Conservation (phyloP, 495 filamentous ascomycete species). For the Baudoinia panamericana region DNA sequence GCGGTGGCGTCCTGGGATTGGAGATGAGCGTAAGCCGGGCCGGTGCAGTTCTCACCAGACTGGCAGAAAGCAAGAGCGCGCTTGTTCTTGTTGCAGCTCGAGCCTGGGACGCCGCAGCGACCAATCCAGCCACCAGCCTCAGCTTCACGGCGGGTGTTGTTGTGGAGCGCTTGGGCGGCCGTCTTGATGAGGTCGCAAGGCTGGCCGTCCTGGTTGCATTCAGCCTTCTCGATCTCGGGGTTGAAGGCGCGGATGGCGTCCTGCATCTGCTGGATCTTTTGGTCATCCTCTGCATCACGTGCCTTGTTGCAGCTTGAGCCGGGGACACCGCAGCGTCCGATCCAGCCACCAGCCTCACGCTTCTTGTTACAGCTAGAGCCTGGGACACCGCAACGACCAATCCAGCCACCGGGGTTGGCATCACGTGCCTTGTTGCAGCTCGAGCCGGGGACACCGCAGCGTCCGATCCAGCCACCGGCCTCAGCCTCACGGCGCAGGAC, state of each 20-base stretch:
- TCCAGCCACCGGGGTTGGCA: not conserved
- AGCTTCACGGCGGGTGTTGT: not conserved
- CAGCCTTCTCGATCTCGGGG: slow-evolving; percentile 6
- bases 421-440: slow-evolving; percentile 2
- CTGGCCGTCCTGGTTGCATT: slow-evolving; percentile 10
- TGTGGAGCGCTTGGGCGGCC: slow-evolving; percentile 6
- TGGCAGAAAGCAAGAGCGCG: not conserved
- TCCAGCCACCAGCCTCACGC: no score
- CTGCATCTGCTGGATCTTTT: slow-evolving; percentile 1
- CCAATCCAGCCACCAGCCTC: slow-evolving; percentile 3
- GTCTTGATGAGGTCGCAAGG: slow-evolving; percentile 9
- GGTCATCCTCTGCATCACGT: not conserved
- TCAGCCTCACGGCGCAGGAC: no score
- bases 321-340: slow-evolving; percentile 4
- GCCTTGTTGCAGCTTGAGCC: slow-evolving; percentile 3
- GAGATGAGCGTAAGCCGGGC: slow-evolving; percentile 4
- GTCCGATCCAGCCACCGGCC: slow-evolving; percentile 2
- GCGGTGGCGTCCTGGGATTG: not conserved
- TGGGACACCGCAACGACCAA: slow-evolving; percentile 2
- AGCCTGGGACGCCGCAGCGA: slow-evolving; percentile 3
- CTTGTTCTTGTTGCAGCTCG: slow-evolving; percentile 3
- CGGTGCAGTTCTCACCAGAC: not conserved
- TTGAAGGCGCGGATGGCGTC: slow-evolving; percentile 6
- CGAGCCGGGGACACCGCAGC: slow-evolving; percentile 4
- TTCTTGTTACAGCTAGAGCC: slow-evolving; percentile 5